Evolutionary conservation across 208 protist species (phyloP).

Genomic region (Crithidia bombi): DNA sequence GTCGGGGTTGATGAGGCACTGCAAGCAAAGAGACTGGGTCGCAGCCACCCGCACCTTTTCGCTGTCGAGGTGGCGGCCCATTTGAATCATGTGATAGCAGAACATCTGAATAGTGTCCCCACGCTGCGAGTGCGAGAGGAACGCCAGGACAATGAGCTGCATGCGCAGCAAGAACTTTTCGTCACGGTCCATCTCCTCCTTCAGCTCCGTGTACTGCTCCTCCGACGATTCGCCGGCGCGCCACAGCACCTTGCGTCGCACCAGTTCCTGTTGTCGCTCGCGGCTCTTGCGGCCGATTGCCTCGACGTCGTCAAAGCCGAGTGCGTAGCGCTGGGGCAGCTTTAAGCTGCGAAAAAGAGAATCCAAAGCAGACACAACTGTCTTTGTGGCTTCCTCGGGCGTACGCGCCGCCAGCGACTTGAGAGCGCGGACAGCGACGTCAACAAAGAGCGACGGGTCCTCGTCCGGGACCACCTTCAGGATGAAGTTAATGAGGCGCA

Average conservation of each 20-base stretch:
- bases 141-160: constrained; percentile 87
- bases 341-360: constrained; percentile 84
- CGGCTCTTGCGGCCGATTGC: constrained; percentile 84
- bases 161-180: constrained; percentile 91
- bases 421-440: constrained; percentile 76
- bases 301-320: constrained; percentile 90
- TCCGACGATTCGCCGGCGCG: constrained; percentile 51
- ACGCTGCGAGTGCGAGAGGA: constrained; percentile 82
- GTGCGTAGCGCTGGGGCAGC: constrained; percentile 72
- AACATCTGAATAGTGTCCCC: constrained; percentile 77
- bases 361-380: constrained; percentile 78
- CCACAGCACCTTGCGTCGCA: constrained; percentile 57
- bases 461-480: constrained; percentile 90
- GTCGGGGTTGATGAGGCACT: constrained; percentile 87
- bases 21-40: constrained; percentile 78
- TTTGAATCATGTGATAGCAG: constrained; percentile 88
- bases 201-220: constrained; percentile 66
- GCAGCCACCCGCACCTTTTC: constrained; percentile 76
- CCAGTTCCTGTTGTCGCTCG: constrained; percentile 83
- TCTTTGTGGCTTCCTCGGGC: constrained; percentile 80
- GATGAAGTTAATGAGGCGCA: constrained; percentile 80
- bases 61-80: constrained; percentile 80
- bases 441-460: constrained; percentile 87
- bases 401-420: constrained; percentile 73
- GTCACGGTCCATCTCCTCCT: constrained; percentile 85